Percentiles rank a stretch among this genome's conserved stretches.
Conservation (phyloP, 1,139 yeast species). For the Meyerozyma guilliermondii region DNA sequence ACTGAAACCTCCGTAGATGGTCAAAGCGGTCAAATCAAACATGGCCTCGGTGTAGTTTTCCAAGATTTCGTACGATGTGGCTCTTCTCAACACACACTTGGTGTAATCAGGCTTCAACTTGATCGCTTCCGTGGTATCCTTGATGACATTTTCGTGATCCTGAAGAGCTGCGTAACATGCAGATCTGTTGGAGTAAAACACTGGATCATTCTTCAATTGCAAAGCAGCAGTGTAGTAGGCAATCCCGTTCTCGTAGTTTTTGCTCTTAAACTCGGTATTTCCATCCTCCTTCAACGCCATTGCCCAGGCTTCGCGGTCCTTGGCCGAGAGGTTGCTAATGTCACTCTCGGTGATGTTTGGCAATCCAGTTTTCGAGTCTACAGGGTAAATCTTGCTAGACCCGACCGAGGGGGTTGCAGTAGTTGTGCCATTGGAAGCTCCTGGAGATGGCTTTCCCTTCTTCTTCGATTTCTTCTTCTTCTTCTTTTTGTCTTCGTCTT, state of each 20-base stretch:
- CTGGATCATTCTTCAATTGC: slow-evolving; percentile 70
- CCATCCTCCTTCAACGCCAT: slow-evolving; percentile 84
- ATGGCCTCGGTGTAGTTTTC: slow-evolving; percentile 80
- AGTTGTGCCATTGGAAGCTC: slow-evolving; percentile 13
- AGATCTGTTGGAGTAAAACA: slow-evolving; percentile 88
- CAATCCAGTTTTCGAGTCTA: slow-evolving; percentile 42
- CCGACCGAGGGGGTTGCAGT: slow-evolving; percentile 10
- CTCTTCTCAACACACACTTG: slow-evolving; percentile 68
- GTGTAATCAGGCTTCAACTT: slow-evolving; percentile 82
- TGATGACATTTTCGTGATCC: slow-evolving; percentile 76
- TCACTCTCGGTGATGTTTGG: slow-evolving; percentile 50
- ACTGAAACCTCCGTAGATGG: slow-evolving; percentile 72
- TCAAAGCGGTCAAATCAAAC: slow-evolving; percentile 84
- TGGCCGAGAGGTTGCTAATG: slow-evolving; percentile 42
- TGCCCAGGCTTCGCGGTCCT: slow-evolving; percentile 66
- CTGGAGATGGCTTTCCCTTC: slow-evolving; percentile 16
- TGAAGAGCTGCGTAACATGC: slow-evolving; percentile 88
- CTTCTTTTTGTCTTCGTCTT: slow-evolving; percentile 15
- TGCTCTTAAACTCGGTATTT: slow-evolving; percentile 68
- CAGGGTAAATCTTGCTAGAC: slow-evolving; percentile 34
- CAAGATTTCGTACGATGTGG: slow-evolving; percentile 79
- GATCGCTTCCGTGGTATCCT: slow-evolving; percentile 83
- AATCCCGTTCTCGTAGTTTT: slow-evolving; percentile 69
- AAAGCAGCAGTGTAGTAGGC: slow-evolving; percentile 76
- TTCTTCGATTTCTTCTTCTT: slow-evolving; percentile 32